These are phyloP conservation scores for Fusarium nelsonii DNA, from an alignment of 2,329 filamentous ascomycete genomes.

Conservation along the genomic window DNA sequence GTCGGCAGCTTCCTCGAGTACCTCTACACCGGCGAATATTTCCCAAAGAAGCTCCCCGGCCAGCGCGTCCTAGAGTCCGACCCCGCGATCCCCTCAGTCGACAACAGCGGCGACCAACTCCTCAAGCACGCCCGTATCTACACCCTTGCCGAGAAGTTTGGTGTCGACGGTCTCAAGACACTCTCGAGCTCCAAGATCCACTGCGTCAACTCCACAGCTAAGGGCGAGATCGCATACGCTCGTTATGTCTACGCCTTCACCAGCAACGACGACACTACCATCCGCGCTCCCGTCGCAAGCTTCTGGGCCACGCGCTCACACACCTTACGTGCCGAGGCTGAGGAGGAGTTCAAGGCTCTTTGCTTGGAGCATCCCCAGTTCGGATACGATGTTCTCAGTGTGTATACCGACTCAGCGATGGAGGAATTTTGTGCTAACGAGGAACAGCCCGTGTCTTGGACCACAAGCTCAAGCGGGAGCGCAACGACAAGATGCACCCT, in stretches of 20 bases:
- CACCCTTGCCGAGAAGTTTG: conserved; percentile 85
- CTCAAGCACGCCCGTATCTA: conserved; percentile 92
- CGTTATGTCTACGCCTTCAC: conserved; percentile 63
- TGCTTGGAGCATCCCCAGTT: conserved; percentile 94
- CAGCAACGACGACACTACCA: conserved; percentile 34
- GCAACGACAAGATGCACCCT: conserved; percentile 70
- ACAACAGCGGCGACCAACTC: conserved; percentile 84
- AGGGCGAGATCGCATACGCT: conserved; percentile 91
- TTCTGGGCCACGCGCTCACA: conserved; percentile 61
- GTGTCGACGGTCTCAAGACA: conserved; percentile 74
- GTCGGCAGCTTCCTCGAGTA: conserved; percentile 58
- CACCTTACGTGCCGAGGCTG: conserved; percentile 85
- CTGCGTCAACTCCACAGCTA: conserved; percentile 86
- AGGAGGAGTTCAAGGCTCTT: conserved; percentile 84
- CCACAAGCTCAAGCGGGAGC: conserved; percentile 74
- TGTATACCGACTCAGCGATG: conserved; percentile 42
- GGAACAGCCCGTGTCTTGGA: conserved; percentile 70
- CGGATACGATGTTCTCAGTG: conserved; percentile 90
- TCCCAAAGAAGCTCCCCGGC: conserved; percentile 74
- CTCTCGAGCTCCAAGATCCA: conserved; percentile 92
- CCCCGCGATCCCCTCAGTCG: conserved; percentile 72
- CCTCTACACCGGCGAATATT: conserved; percentile 68
- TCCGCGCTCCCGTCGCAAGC: conserved; percentile 44
- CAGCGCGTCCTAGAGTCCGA: conserved; percentile 78
- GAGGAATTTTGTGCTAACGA: conserved; percentile 13